Evolutionary conservation across 768 basidiomycete genomes (phyloP).

Genomic region (Boletus subparvulus): DNA sequence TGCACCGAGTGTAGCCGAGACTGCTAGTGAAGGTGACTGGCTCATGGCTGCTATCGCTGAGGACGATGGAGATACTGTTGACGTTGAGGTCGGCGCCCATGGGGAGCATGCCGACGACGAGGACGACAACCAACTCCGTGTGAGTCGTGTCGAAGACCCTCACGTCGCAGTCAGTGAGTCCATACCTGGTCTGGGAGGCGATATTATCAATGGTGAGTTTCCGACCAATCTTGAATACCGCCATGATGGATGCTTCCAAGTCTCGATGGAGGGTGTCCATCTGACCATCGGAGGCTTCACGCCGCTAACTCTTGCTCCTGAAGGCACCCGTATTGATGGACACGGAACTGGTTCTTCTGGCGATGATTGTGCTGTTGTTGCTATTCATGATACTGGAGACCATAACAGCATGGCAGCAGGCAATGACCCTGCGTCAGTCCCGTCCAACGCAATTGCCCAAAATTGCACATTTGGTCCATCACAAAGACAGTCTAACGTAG

Average conservation of each 20-base stretch:
- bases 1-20: slow-evolving; percentile 63
- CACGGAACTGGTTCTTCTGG: slow-evolving; percentile 35
- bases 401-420: slow-evolving; percentile 18
- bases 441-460: slow-evolving; percentile 21
- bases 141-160: slow-evolving; percentile 42
- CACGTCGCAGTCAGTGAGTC: slow-evolving; percentile 35
- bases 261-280: slow-evolving; percentile 43
- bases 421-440: slow-evolving; percentile 28
- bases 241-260: slow-evolving; percentile 49
- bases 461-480: slow-evolving; percentile 10
- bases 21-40: slow-evolving; percentile 79
- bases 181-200: slow-evolving; percentile 34
- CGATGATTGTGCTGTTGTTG: slow-evolving; percentile 14
- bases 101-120: slow-evolving; percentile 46
- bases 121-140: slow-evolving; percentile 44
- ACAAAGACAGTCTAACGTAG: slow-evolving; percentile 23
- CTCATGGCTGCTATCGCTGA: slow-evolving; percentile 85
- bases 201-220: slow-evolving; percentile 54
- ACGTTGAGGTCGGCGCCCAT: slow-evolving; percentile 58
- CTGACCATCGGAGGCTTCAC: slow-evolving; percentile 42
- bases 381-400: slow-evolving; percentile 16
- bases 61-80: slow-evolving; percentile 57
- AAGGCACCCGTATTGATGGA: slow-evolving; percentile 45
- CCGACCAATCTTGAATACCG: slow-evolving; percentile 31
- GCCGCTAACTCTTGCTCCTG: slow-evolving; percentile 51